These are phyloP conservation scores for Hypoxylon sp. DNA, from an alignment of 2,329 filamentous ascomycete species.

Conservation along the genomic window DNA sequence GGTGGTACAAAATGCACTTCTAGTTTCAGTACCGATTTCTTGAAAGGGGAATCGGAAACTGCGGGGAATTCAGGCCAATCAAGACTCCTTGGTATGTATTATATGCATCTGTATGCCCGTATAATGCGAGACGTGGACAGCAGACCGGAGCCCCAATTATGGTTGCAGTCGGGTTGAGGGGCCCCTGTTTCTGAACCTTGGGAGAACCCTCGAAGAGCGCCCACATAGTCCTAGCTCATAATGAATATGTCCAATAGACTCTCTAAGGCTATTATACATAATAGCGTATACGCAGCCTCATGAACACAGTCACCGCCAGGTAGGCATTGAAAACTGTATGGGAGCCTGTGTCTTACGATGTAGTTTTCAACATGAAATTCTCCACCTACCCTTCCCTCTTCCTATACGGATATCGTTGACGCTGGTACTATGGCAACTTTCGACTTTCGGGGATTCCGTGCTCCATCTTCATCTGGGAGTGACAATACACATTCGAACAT, in stretches of 20 bases:
- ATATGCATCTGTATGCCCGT: slow-evolving; percentile 7
- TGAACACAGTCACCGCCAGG: not conserved
- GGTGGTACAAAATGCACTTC: not conserved
- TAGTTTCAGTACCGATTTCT: slow-evolving; percentile 7
- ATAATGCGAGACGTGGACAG: slow-evolving; percentile 9
- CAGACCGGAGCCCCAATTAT: slow-evolving; percentile 1
- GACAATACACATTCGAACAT: slow-evolving; percentile 15
- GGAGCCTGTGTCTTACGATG: slow-evolving; percentile 9
- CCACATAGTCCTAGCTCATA: not conserved
- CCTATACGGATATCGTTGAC: slow-evolving; percentile 8
- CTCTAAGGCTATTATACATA: slow-evolving; percentile 3
- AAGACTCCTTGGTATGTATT: not conserved
- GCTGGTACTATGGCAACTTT: slow-evolving; percentile 22
- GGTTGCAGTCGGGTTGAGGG: not conserved
- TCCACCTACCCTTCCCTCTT: slow-evolving; percentile 10
- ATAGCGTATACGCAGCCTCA: slow-evolving; percentile 19
- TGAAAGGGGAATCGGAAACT: slow-evolving; percentile 12
- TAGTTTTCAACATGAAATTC: slow-evolving; percentile 13
- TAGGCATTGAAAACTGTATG: slow-evolving; percentile 19
- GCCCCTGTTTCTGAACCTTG: not conserved
- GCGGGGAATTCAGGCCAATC: slow-evolving; percentile 18
- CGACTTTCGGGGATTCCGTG: slow-evolving; percentile 2
- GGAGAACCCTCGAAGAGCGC: slow-evolving; percentile 11
- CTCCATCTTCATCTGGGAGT: slow-evolving; percentile 6
- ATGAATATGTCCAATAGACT: slow-evolving; percentile 1